Evolutionary conservation across 2,329 filamentous ascomycete genomes (phyloP).

Genomic region (Penicillium sclerotiorum): DNA sequence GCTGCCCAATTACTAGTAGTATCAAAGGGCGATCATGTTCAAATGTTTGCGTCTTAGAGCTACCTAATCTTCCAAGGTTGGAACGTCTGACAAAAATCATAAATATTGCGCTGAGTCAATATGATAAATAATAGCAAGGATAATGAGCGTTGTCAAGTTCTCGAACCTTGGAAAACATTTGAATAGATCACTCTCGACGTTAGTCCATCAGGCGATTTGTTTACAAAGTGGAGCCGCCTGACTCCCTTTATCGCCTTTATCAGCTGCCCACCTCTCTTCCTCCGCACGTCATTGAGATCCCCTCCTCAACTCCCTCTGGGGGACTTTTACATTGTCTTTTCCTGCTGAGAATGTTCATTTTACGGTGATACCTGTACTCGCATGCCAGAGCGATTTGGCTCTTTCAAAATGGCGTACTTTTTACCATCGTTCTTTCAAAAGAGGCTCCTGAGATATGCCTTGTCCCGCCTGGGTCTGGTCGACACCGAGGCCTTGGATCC

Average conservation of each 20-base stretch:
- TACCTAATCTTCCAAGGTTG: too few relatives aligned
- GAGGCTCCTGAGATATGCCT: slow-evolving; percentile 81
- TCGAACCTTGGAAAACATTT: too few relatives aligned
- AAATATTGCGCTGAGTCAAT: too few relatives aligned
- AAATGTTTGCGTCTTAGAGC: too few relatives aligned
- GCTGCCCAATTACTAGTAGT: background rate
- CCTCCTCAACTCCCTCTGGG: slow-evolving; percentile 8
- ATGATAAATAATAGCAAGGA: too few relatives aligned
- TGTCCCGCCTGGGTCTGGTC: slow-evolving; percentile 81
- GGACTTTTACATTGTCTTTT: slow-evolving; percentile 5
- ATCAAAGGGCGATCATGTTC: too few relatives aligned
- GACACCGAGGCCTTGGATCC: slow-evolving; percentile 85
- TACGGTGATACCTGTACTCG: slow-evolving; percentile 31
- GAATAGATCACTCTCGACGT: too few relatives aligned
- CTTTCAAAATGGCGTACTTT: slow-evolving; percentile 67
- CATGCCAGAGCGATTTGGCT: slow-evolving; percentile 35
- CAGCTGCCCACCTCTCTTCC: slow-evolving; percentile 22
- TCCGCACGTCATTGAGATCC: slow-evolving; percentile 36
- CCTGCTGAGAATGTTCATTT: slow-evolving; percentile 16
- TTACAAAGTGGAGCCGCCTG: slow-evolving; percentile 18
- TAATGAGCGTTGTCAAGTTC: too few relatives aligned
- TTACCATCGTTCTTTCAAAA: slow-evolving; percentile 82
- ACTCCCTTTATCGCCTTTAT: slow-evolving; percentile 28
- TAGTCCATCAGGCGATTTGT: too few relatives aligned
- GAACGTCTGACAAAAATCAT: too few relatives aligned